These are phyloP conservation scores for Rhododendron henanense DNA, from an alignment of 148 eudicot genomes.

Conservation along the genomic window DNA sequence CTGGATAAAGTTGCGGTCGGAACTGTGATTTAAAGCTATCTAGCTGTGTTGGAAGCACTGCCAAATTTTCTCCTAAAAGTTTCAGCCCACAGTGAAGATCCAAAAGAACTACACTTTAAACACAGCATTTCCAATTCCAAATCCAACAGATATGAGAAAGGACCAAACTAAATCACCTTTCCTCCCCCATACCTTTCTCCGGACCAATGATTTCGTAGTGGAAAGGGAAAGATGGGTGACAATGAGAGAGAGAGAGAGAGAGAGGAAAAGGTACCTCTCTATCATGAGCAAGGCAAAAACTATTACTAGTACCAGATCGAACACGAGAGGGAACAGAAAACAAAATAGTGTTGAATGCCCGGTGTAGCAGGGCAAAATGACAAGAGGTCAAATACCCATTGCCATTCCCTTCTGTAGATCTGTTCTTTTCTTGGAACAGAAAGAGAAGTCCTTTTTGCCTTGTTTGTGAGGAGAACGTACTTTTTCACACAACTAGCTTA, in stretches of 20 bases:
- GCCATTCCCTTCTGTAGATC: not conserved
- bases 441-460: not conserved
- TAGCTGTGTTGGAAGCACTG: too few species aligned
- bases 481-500: not conserved
- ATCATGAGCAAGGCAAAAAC: not conserved
- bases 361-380: not conserved
- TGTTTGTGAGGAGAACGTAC: not conserved
- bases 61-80: not conserved
- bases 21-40: too few species aligned
- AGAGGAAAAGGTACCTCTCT: not conserved
- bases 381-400: not conserved
- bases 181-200: not conserved
- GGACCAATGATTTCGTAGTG: not conserved
- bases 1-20: too few species aligned
- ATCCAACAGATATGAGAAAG: not conserved
- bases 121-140: not conserved
- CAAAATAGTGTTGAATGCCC: not conserved
- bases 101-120: not conserved
- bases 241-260: too few species aligned
- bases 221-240: slow-evolving; percentile 2
- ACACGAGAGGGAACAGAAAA: not conserved
- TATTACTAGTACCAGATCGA: not conserved
- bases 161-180: slow-evolving; percentile 5
- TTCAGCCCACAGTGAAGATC: not conserved
- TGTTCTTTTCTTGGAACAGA: not conserved